Percentiles rank a stretch among this genome's conserved stretches.
These are phyloP conservation scores for Neonectria sp. DNA, from an alignment of 2,329 filamentous ascomycete species.

Conservation along the genomic window DNA sequence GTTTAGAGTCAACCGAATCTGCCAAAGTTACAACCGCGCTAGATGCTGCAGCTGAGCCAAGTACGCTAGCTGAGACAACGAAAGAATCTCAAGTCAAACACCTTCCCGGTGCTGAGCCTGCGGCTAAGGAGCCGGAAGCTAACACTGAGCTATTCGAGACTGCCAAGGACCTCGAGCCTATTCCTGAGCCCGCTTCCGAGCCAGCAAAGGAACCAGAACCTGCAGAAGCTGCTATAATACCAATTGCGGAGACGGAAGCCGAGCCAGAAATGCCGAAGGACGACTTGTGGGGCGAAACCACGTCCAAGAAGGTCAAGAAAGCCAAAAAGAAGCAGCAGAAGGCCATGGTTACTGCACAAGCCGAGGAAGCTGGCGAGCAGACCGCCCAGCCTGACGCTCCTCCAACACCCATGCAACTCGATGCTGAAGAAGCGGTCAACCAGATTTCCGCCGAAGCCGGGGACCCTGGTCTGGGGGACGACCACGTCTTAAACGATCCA, in stretches of 20 bases:
- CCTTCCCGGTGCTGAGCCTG: neutral
- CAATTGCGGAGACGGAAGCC: conserved; percentile 1
- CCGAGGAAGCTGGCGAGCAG: conserved; percentile 16
- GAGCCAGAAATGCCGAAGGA: conserved; percentile 16
- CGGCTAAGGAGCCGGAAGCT: neutral
- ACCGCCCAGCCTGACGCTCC: conserved; percentile 10
- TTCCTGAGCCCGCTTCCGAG: neutral
- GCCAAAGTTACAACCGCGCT: neutral
- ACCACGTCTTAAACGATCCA: conserved; percentile 19
- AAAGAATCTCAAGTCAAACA: neutral
- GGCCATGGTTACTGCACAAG: conserved; percentile 17
- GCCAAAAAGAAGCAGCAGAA: conserved; percentile 19
- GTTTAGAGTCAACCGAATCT: conserved; percentile 5
- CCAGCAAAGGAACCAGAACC: neutral
- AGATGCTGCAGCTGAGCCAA: neutral
- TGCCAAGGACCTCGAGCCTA: neutral
- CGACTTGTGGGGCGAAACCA: conserved; percentile 19
- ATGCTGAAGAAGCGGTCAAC: conserved; percentile 29
- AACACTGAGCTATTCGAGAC: neutral
- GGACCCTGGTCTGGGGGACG: conserved; percentile 7
- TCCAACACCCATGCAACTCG: conserved; percentile 14
- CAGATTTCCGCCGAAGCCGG: conserved; percentile 20
- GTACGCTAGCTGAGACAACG: neutral
- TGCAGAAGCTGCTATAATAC: conserved; percentile 11
- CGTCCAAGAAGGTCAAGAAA: conserved; percentile 25